Percentiles rank a stretch among this genome's conserved stretches.
Evolutionary conservation across 345 rosid species (phyloP).

Genomic region (Firmiana major): DNA sequence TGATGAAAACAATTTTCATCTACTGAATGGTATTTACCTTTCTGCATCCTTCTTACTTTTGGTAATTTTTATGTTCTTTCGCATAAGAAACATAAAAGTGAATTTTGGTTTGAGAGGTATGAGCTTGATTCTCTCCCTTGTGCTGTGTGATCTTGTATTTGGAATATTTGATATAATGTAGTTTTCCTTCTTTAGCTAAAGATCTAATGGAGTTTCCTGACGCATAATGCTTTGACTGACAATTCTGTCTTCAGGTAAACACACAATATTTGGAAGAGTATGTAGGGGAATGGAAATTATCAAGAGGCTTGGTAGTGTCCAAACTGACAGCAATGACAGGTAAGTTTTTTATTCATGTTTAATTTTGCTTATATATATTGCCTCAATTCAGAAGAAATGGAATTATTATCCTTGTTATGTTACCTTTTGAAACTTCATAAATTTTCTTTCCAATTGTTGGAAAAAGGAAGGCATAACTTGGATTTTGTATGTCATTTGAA

Average conservation of each 20-base stretch:
- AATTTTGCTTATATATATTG: not conserved
- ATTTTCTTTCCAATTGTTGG: not conserved
- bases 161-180: not conserved
- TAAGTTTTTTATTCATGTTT: slow-evolving; percentile 16
- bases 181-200: not conserved
- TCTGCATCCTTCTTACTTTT: not conserved
- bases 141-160: not conserved
- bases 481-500: not conserved
- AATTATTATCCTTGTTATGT: not conserved
- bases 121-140: not conserved
- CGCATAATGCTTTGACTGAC: not conserved
- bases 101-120: not conserved
- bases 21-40: not conserved
- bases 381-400: not conserved
- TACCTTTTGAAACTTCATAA: not conserved
- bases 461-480: not conserved
- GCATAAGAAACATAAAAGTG: not conserved
- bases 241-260: slow-evolving; percentile 6
- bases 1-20: not conserved
- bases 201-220: not conserved
- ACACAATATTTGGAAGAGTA: slow-evolving; percentile 80
- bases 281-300: slow-evolving; percentile 88
- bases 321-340: slow-evolving; percentile 95
- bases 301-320: slow-evolving; percentile 94
- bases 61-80: not conserved